A percentile compares a stretch with the other conserved stretches of the same genome.
Evolutionary conservation across 352 stramenopile species (phyloP).

Genomic region (Phytophthora capsici): DNA sequence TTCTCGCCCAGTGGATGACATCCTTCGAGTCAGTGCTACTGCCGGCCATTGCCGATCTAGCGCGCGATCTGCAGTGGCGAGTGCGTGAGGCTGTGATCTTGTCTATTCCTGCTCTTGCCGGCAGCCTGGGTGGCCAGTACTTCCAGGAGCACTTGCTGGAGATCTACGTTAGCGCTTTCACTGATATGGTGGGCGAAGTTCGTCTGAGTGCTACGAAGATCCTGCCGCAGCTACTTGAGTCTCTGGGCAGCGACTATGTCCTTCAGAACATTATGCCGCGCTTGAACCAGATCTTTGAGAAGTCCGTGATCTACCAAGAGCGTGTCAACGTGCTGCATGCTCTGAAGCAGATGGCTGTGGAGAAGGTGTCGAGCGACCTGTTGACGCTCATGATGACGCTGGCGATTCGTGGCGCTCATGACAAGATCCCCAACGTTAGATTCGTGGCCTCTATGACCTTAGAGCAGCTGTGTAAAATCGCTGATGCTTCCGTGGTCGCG

Average conservation of each 20-base stretch:
- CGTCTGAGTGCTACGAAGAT: constrained; percentile 93
- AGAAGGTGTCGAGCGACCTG: constrained; percentile 78
- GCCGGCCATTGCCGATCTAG: constrained; percentile 91
- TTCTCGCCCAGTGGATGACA: constrained; percentile 90
- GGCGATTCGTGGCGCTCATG: constrained; percentile 72
- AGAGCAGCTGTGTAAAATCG: constrained; percentile 85
- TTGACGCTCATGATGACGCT: constrained; percentile 67
- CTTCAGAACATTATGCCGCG: constrained; percentile 84
- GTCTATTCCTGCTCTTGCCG: constrained; percentile 91
- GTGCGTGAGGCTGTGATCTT: constrained; percentile 93
- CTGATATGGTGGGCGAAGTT: constrained; percentile 95
- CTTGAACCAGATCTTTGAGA: constrained; percentile 83
- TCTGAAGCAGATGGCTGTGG: constrained; percentile 73
- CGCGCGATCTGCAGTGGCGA: constrained; percentile 94
- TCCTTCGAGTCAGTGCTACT: constrained; percentile 84
- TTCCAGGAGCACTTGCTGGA: constrained; percentile 89
- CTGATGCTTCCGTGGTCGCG: constrained; percentile 67
- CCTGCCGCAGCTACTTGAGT: constrained; percentile 73
- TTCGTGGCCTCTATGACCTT: constrained; percentile 89
- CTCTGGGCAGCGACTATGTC: constrained; percentile 83
- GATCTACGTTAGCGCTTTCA: constrained; percentile 92
- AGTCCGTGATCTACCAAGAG: constrained; percentile 88
- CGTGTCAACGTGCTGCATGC: constrained; percentile 86
- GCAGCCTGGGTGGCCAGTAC: constrained; percentile 83
- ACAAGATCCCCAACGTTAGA: constrained; percentile 91